A percentile compares a stretch with the other conserved stretches of the same genome.
These are phyloP conservation scores for Penicillium sp. DNA, from an alignment of 2,329 filamentous ascomycete genomes.

Conservation along the genomic window DNA sequence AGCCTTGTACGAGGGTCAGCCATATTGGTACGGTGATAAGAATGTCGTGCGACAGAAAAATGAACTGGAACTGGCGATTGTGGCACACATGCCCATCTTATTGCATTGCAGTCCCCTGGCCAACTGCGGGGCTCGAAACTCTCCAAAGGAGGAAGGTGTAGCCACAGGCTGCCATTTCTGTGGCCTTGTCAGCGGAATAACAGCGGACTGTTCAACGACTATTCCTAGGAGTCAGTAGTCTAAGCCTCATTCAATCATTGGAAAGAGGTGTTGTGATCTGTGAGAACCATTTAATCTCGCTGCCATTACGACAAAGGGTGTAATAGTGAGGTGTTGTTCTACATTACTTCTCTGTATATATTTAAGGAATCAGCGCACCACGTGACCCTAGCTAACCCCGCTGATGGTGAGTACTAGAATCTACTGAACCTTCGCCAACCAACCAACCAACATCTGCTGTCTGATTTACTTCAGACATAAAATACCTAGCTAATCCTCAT, in stretches of 20 bases:
- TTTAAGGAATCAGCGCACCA: no score
- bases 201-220: background rate
- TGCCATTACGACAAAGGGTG: background rate
- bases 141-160: background rate
- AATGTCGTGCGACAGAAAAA: background rate
- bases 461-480: no score
- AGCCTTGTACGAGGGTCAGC: background rate
- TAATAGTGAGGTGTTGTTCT: no score
- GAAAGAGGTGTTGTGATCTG: no score
- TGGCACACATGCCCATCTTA: background rate
- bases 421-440: no score
- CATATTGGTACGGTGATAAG: background rate
- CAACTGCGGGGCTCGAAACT: background rate
- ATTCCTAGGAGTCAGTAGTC: background rate
- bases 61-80: background rate
- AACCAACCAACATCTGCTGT: no score
- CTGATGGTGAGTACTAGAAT: no score
- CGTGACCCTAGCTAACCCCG: no score
- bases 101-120: background rate
- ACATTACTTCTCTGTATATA: no score
- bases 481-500: no score
- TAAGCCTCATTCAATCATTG: no score
- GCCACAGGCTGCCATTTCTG: background rate
- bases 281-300: no score
- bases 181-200: background rate